These are phyloP conservation scores for Collybia sordida DNA, from an alignment of 768 basidiomycete genomes.

Conservation along the genomic window DNA sequence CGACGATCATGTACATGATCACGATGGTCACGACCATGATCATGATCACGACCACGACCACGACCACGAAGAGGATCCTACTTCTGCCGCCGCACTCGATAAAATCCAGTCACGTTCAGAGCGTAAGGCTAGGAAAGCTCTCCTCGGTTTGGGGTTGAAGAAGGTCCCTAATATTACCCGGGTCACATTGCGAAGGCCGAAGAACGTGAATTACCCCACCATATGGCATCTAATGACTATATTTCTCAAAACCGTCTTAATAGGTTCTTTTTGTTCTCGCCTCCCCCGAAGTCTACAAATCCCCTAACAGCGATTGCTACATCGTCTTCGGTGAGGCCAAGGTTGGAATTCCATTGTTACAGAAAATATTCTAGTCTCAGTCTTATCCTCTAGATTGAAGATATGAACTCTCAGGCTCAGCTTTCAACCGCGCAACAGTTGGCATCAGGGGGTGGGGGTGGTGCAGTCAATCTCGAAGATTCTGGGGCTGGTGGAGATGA, in stretches of 20 bases:
- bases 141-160: slow-evolving; percentile 89
- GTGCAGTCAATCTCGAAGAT: slow-evolving; percentile 47
- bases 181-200: slow-evolving; percentile 91
- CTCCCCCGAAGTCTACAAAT: slow-evolving; percentile 97
- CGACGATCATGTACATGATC: slow-evolving; percentile 40
- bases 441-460: slow-evolving; percentile 47
- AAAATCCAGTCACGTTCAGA: slow-evolving; percentile 95
- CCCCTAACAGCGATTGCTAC: slow-evolving; percentile 95
- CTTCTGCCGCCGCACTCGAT: slow-evolving; percentile 80
- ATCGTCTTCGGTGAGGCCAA: slow-evolving; percentile 99
- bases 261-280: slow-evolving; percentile 91
- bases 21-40: slow-evolving; percentile 47
- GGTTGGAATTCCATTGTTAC: slow-evolving; percentile 34
- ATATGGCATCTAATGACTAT: neutral
- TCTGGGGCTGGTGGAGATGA: slow-evolving; percentile 55
- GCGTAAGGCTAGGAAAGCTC: slow-evolving; percentile 93
- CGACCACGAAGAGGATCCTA: slow-evolving; percentile 77
- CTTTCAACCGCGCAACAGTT: slow-evolving; percentile 80
- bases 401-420: slow-evolving; percentile 81
- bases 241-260: neutral
- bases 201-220: slow-evolving; percentile 62
- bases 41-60: slow-evolving; percentile 53
- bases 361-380: neutral
- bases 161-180: slow-evolving; percentile 91
- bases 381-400: slow-evolving; percentile 61